phyloP scores from a whole-genome alignment of 257 asterid genomes.

The Solanum infundibuliforme region DNA sequence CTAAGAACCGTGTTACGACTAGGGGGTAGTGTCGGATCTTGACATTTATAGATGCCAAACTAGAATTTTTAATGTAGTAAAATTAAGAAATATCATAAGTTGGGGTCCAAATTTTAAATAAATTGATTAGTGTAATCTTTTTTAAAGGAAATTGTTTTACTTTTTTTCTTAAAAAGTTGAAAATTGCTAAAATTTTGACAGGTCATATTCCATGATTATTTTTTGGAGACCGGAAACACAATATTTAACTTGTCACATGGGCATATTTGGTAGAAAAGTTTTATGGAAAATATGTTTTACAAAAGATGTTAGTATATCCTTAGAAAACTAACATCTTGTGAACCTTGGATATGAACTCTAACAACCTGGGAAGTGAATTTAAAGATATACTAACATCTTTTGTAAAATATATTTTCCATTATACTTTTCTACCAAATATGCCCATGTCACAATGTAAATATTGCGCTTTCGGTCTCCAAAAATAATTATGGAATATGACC shows the following conservation, averaged over 20 bases:
- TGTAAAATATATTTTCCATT: neutral
- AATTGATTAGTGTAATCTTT: neutral
- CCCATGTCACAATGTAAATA: neutral
- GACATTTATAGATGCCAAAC: neutral
- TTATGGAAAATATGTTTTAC: neutral
- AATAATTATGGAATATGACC: neutral
- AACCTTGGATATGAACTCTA: neutral
- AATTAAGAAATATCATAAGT: neutral
- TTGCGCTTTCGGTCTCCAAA: neutral
- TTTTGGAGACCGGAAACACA: neutral
- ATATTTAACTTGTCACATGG: neutral
- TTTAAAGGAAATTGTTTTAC: neutral
- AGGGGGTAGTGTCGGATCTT: neutral
- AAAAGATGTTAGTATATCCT: neutral
- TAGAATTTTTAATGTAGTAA: neutral
- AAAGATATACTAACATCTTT: no score
- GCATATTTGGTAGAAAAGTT: neutral
- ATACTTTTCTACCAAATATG: neutral
- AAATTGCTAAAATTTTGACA: neutral
- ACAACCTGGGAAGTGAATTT: neutral
- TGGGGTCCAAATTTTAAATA: neutral
- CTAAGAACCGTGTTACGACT: neutral
- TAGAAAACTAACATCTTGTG: neutral
- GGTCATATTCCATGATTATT: neutral
- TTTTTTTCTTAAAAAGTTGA: no score